Base-by-base conservation (phyloP, 2,329 filamentous ascomycete genomes). In the Alternaria sp. region DNA sequence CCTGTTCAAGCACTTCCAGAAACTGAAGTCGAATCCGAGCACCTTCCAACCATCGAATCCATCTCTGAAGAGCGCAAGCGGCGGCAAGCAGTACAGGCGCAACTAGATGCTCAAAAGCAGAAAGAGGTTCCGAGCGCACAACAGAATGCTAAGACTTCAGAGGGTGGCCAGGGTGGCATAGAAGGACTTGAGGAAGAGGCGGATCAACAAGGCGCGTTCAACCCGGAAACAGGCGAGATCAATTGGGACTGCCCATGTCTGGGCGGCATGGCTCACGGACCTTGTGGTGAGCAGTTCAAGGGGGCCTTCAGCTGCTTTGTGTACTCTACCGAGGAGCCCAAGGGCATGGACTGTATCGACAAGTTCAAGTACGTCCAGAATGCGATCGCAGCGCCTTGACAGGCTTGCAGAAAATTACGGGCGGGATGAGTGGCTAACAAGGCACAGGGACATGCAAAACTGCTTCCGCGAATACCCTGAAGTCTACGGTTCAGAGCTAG, bases 241-340 rank as follows among this genome's bases (percentile, higher is more conserved):
- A 99, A 99, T 84, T 99, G 95, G 95, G 95, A 98, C 77, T 99
- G 95, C 79, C 95, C 95, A 14, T 99, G 95, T 78, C 82, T 99
- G 33, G 95, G 95, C 48, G 95, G 95, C 52, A 99, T 99, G 95
- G 95, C 95, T 7, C 82, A 97, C 74, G 95, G 95, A 0, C 95
- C 95, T 53, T 99, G 95, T 76, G 95, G 95, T 46, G 92, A 96
- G 76, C 89, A 98, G 73, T 99, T 99, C 85, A 93, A 90, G 82
- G 88, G 89, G 24, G 95, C 95, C 0, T 99, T 99, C 73, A 97
- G 93, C 85, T 99, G 95, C 82, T 99, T 99, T 73, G 93, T 99
- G n/a, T 95, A 89, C 81, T 96, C 92, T 3, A 88, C 87, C 40
- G 92, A 96, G 76, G 95, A 99, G 76, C 93, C 93, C 34, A 99